A percentile compares a stretch with the other conserved stretches of the same genome.
Evolutionary conservation across 208 protist genomes (phyloP).

Genomic region (Leishmania tropica): DNA sequence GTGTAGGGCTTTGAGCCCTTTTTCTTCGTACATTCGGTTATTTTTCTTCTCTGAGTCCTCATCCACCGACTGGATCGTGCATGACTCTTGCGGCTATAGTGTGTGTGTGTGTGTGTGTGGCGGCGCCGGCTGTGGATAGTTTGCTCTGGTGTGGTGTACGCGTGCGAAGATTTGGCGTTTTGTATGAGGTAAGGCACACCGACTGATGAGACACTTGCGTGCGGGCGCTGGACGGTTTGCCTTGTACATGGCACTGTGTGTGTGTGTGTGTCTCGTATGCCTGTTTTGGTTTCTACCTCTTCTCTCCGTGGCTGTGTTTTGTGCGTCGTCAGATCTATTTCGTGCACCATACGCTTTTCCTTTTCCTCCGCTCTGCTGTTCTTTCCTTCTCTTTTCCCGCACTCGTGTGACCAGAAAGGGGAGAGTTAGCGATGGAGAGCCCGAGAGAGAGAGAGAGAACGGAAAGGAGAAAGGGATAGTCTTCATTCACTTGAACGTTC

Average conservation of each 20-base stretch:
- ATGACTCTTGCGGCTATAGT: not conserved
- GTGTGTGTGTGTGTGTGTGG: not conserved
- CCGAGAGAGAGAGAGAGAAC: not conserved
- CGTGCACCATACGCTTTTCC: not conserved
- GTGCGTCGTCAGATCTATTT: not conserved
- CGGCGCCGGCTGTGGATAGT: not conserved
- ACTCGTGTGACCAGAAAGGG: not conserved
- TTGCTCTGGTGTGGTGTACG: not conserved
- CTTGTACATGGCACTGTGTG: not conserved
- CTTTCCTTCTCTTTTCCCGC: not conserved
- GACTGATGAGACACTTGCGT: not conserved
- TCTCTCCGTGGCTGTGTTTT: not conserved
- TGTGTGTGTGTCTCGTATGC: not conserved
- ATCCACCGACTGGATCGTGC: not conserved
- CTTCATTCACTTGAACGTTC: not conserved
- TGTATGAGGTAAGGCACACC: not conserved
- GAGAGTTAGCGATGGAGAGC: too few relatives aligned
- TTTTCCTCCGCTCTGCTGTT: not conserved
- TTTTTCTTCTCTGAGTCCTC: slow-evolving; percentile 2
- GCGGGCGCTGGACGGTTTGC: not conserved
- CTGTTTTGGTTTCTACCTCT: not conserved
- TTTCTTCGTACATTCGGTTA: not conserved
- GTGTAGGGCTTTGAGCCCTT: not conserved
- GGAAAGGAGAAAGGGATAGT: not conserved
- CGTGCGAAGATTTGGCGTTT: not conserved